Conservation (phyloP, 345 rosid species). For the Arabis alpina region DNA sequence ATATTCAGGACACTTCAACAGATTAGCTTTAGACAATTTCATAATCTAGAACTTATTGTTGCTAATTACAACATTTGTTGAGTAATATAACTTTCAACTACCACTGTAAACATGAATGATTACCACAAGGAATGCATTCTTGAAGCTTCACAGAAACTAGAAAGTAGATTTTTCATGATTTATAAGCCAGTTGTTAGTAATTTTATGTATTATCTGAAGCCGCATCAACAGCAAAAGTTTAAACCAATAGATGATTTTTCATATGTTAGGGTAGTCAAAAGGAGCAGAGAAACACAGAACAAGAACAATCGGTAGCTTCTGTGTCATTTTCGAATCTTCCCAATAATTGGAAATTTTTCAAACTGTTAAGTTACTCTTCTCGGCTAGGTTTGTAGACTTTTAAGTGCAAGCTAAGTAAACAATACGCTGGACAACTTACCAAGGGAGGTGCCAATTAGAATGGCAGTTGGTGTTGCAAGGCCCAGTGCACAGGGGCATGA, state of each 20-base stretch:
- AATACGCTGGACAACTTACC: constrained; percentile 54
- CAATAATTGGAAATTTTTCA: constrained; percentile 2
- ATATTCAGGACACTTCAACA: constrained; percentile 34
- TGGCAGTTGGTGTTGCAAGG: constrained; percentile 98
- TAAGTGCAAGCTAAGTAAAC: constrained; percentile 13
- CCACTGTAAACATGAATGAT: constrained; percentile 7
- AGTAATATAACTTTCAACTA: not conserved
- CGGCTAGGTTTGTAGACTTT: constrained; percentile 14
- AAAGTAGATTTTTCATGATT: constrained; percentile 5
- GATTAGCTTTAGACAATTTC: constrained; percentile 26
- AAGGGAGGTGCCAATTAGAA: constrained; percentile 94
- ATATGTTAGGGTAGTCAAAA: constrained; percentile 7
- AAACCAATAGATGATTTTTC: not conserved
- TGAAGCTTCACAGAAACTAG: constrained; percentile 12
- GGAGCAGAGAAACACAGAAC: constrained; percentile 4
- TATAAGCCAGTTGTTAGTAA: not conserved
- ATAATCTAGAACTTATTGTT: constrained; percentile 3
- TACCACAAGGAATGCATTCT: constrained; percentile 8
- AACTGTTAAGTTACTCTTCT: constrained; percentile 15
- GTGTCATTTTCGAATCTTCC: constrained; percentile 15
- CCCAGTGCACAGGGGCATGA: constrained; percentile 98
- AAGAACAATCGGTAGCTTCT: not conserved
- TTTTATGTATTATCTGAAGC: constrained; percentile 11
- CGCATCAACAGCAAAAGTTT: not conserved
- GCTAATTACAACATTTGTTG: not conserved